A percentile compares a stretch with the other conserved stretches of the same genome.
phyloP scores from a whole-genome alignment of 2,329 filamentous ascomycete species.

The Xylaria sp. region DNA sequence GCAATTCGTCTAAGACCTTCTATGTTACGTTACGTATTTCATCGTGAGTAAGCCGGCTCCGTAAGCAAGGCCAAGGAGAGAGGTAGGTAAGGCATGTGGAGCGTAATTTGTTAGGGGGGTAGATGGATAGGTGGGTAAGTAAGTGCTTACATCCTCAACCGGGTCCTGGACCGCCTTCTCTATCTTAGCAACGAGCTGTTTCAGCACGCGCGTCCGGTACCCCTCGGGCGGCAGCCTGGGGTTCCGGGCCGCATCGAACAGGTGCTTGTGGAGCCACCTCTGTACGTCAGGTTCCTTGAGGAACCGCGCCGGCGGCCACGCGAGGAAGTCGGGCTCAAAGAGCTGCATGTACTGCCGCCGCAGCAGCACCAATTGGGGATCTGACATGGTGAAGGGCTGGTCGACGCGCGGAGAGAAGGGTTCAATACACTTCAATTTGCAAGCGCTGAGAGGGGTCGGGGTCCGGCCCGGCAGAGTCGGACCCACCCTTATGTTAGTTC shows the following conservation, averaged over 20 bases:
- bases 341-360: conserved; percentile 38
- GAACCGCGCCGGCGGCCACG: conserved; percentile 35
- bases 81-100: too few relatives aligned
- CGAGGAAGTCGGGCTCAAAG: conserved; percentile 38
- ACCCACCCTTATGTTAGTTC: too few relatives aligned
- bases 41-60: background rate
- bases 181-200: conserved; percentile 58
- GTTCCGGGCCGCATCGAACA: conserved; percentile 55
- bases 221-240: conserved; percentile 56
- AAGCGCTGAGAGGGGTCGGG: too few relatives aligned
- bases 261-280: conserved; percentile 51
- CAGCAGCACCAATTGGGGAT: conserved; percentile 32
- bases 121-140: background rate
- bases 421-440: too few relatives aligned
- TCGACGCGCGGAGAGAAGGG: too few relatives aligned
- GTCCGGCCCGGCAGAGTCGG: too few relatives aligned
- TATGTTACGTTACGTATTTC: conserved; percentile 39
- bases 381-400: conserved; percentile 18
- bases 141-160: conserved; percentile 56
- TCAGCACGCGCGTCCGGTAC: conserved; percentile 64
- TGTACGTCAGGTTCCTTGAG: conserved; percentile 34
- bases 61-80: background rate
- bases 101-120: conserved; percentile 9
- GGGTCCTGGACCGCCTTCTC: conserved; percentile 61
- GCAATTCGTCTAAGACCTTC: conserved; percentile 66